phyloP scores from a whole-genome alignment of 2,329 filamentous ascomycete genomes.

The Grosmannia huntii region DNA sequence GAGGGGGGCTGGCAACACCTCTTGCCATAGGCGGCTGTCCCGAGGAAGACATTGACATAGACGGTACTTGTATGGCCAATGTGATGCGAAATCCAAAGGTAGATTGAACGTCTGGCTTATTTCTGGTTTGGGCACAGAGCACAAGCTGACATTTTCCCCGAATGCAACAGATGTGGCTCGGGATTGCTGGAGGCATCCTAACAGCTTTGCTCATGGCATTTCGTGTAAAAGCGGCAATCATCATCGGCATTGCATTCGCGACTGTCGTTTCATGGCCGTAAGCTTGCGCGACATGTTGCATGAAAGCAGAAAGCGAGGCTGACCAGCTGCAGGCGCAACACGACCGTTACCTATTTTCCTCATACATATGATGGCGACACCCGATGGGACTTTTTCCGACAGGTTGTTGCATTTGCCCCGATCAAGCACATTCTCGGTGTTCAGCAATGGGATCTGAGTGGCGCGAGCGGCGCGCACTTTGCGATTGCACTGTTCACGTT shows the following conservation, averaged over 20 bases:
- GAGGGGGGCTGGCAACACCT: constrained; percentile 53
- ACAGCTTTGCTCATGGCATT: constrained; percentile 73
- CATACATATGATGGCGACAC: constrained; percentile 49
- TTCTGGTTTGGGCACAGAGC: not conserved
- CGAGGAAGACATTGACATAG: constrained; percentile 34
- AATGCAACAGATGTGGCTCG: constrained; percentile 58
- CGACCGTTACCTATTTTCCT: constrained; percentile 61
- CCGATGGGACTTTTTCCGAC: constrained; percentile 59
- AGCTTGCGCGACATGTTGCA: constrained; percentile 18
- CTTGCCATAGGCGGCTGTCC: constrained; percentile 66
- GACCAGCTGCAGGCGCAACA: constrained; percentile 22
- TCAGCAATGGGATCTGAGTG: constrained; percentile 52
- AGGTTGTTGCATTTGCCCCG: constrained; percentile 59
- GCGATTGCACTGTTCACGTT: constrained; percentile 63
- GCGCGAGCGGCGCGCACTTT: constrained; percentile 46
- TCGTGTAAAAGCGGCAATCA: constrained; percentile 61
- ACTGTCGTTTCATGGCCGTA: constrained; percentile 65
- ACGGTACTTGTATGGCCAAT: constrained; percentile 6
- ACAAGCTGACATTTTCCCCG: constrained; percentile 9
- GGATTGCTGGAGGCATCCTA: constrained; percentile 65
- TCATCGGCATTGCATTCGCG: constrained; percentile 59
- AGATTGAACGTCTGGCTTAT: not conserved
- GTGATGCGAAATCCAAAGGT: constrained; percentile 5
- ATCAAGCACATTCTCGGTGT: constrained; percentile 49
- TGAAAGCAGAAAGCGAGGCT: not conserved